Percentiles rank a stretch among this genome's conserved stretches.
These are phyloP conservation scores for Fomitopsis pinicola DNA, from an alignment of 1,284 basidiomycete species.

Conservation along the genomic window DNA sequence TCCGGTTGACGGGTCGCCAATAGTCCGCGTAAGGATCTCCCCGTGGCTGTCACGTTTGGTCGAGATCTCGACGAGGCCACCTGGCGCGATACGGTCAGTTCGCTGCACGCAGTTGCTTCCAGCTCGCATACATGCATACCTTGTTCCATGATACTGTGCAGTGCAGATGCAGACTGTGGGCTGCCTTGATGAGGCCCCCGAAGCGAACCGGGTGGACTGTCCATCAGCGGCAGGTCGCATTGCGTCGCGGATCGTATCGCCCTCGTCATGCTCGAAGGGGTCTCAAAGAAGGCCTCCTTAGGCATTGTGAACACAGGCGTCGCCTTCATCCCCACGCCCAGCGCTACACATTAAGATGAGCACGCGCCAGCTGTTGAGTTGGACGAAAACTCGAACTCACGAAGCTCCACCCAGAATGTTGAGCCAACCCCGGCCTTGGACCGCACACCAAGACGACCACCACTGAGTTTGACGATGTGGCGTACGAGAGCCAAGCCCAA, in stretches of 20 bases:
- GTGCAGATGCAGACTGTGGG: slow-evolving; percentile 40
- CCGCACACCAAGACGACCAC: slow-evolving; percentile 74
- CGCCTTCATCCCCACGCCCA: slow-evolving; percentile 36
- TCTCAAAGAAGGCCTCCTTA: slow-evolving; percentile 9
- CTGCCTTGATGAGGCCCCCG: slow-evolving; percentile 8
- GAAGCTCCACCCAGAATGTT: slow-evolving; percentile 80
- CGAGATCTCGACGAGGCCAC: slow-evolving; percentile 58
- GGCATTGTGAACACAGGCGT: slow-evolving; percentile 18
- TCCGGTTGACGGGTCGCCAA: slow-evolving; percentile 44
- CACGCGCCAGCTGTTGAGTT: slow-evolving; percentile 3
- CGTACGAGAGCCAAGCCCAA: slow-evolving; percentile 87
- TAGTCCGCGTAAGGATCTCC: slow-evolving; percentile 40
- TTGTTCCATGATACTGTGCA: slow-evolving; percentile 70
- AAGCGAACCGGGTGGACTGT: slow-evolving; percentile 7
- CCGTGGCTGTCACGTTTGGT: slow-evolving; percentile 39
- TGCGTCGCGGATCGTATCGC: background rate
- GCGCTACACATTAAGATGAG: slow-evolving; percentile 20
- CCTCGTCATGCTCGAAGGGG: slow-evolving; percentile 6
- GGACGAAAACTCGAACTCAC: slow-evolving; percentile 27
- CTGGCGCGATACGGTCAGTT: slow-evolving; percentile 27
- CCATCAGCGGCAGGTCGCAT: slow-evolving; percentile 1
- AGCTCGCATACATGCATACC: slow-evolving; percentile 32
- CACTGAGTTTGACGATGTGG: slow-evolving; percentile 82
- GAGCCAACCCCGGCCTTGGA: slow-evolving; percentile 62
- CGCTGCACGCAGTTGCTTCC: slow-evolving; percentile 41